Evolutionary conservation across 371 early-diverging fungal species (phyloP).

Genomic region (Gilbertella persicaria): DNA sequence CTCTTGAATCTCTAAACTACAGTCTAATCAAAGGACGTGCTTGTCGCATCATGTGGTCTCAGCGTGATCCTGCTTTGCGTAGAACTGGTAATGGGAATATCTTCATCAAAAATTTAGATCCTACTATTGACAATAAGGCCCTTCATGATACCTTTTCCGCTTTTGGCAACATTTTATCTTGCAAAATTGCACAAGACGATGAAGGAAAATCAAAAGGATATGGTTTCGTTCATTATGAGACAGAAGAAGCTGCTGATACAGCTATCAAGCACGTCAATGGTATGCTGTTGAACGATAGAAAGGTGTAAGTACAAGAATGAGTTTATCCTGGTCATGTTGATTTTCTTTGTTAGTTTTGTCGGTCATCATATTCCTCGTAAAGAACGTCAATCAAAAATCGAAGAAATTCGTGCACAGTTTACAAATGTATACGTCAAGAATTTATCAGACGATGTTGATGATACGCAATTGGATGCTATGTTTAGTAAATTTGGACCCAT

Average conservation of each 20-base stretch:
- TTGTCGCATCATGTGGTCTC: constrained; percentile 99
- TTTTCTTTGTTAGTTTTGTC: constrained; percentile 47
- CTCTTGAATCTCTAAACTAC: constrained; percentile 94
- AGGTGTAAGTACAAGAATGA: constrained; percentile 52
- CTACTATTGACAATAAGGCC: constrained; percentile 93
- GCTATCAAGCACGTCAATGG: constrained; percentile 94
- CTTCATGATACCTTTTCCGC: constrained; percentile 95
- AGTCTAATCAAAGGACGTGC: constrained; percentile 88
- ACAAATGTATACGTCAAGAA: constrained; percentile 96
- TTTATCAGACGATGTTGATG: constrained; percentile 70
- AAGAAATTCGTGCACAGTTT: constrained; percentile 75
- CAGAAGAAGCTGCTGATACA: constrained; percentile 77
- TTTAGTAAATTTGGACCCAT: constrained; percentile 78
- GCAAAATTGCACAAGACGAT: constrained; percentile 89
- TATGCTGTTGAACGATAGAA: constrained; percentile 89
- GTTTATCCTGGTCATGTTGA: background rate
- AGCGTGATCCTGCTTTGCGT: constrained; percentile 96
- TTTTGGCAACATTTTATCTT: constrained; percentile 91
- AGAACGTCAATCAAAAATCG: constrained; percentile 81
- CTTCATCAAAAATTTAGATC: constrained; percentile 99
- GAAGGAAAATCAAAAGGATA: constrained; percentile 85
- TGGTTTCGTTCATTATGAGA: constrained; percentile 97
- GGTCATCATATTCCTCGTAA: constrained; percentile 81
- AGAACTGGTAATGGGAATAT: constrained; percentile 94
- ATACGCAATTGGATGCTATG: constrained; percentile 71